Base-by-base conservation (phyloP, 768 basidiomycete genomes). In the Naganishia antarctica region DNA sequence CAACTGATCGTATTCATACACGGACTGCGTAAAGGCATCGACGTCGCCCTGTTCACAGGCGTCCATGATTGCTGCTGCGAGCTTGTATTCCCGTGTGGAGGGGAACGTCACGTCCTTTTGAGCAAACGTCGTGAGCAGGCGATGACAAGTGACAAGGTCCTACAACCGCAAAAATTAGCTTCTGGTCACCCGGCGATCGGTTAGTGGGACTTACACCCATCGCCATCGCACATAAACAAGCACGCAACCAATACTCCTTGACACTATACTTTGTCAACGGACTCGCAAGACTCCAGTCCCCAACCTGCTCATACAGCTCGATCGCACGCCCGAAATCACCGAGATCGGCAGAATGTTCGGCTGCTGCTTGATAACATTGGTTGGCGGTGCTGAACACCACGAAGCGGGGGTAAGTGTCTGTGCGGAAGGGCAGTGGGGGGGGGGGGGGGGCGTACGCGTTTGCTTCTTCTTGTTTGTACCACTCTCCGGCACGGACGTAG, bases 391-490 rank as follows among this genome's bases (percentile, higher is more conserved):
- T 98, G 72, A 51, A n/a, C n/a, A n/a, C 23, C 16, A 23, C 1
- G 37, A 23, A 25, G 34, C 34, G 25, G 34, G 26, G 13, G 28
- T 21, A n/a, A n/a, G n/a, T n/a, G n/a, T n/a, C n/a, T n/a, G n/a
- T n/a, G n/a, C 26, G 46, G 3, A 63, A 3, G n/a, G 26, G 13
- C 81, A 18, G 21, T 3, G 29, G 18, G n/a, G 32, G 49, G 45
- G 18, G 26, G 23, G 6, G 51, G 9, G 47, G 12, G 13, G 75
- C 90, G 76, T 80, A 96, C 94, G 94, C 92, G 68, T 85, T 83
- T 13, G 96, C 92, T 80, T 98, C 96, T 78, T 99, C 96, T 71
- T 91, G 88, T n/a, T 86, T 82, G 80, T 99, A 98, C 91, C 94
- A 94, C 44, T 99, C 92, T 26, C 87, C 94, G 13, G 96, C 96